Percentiles rank a stretch among this genome's conserved stretches.
phyloP scores from a whole-genome alignment of 306 rosid genomes.

The Vigna nakashimae region DNA sequence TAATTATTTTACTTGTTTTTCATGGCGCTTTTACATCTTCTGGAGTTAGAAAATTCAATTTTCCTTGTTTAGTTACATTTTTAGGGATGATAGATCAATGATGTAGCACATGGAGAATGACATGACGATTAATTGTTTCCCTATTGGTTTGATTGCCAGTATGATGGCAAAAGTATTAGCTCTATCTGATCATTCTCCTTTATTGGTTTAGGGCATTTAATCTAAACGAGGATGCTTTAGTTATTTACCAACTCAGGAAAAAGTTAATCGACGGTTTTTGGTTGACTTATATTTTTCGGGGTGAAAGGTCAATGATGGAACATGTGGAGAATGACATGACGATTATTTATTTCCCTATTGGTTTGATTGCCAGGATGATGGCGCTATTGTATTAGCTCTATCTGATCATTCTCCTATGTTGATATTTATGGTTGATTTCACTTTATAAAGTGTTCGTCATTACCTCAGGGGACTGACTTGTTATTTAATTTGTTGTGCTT shows the following conservation, averaged over 20 bases:
- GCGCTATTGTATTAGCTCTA: conserved; percentile 55
- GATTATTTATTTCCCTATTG: conserved; percentile 55
- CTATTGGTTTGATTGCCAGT: conserved; percentile 57
- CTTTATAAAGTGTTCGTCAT: too few species aligned
- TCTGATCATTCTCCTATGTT: conserved; percentile 52
- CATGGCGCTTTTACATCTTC: neutral
- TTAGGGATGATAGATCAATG: neutral
- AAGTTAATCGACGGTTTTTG: too few species aligned
- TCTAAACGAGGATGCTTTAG: too few species aligned
- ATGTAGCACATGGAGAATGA: conserved; percentile 32
- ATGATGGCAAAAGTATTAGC: conserved; percentile 61
- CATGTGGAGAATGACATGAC: conserved; percentile 46
- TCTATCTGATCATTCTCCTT: conserved; percentile 48
- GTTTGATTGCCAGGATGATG: conserved; percentile 59
- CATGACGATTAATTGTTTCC: conserved; percentile 51
- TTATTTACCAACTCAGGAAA: too few species aligned
- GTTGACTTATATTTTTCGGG: too few species aligned
- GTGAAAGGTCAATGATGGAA: neutral
- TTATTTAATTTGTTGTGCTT: too few species aligned
- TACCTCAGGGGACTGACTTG: too few species aligned
- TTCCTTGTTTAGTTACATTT: too few species aligned
- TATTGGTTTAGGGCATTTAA: too few species aligned
- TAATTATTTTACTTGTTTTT: neutral
- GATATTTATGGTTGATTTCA: too few species aligned
- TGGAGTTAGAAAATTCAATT: neutral